Base-by-base conservation (phyloP, 768 basidiomycete genomes). In the Suillus brevipes region DNA sequence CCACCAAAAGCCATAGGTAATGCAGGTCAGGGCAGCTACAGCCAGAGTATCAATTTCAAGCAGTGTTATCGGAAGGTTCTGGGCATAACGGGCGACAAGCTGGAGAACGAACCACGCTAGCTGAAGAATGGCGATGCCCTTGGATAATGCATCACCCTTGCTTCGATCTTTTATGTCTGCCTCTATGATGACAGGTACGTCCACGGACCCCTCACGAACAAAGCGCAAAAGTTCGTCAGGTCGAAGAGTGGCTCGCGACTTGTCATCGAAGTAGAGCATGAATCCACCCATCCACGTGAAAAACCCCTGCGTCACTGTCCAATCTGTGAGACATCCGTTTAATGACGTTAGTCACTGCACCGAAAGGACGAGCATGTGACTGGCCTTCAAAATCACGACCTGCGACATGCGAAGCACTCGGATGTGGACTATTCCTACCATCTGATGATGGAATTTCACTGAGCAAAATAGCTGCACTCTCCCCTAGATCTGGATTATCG, bases 1-100 rank as follows among this genome's bases (percentile, higher is more conserved):
- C 79, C 77, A 81, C 80, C 81, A 81, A 1, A 78, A 61, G 1
- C 60, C 38, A 64, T 78, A 81, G 18, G 72, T 73, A n/a, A 72
- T 65, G 16, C 71, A 65, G 36, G 76, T 79, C 36, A 80, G 67
- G 1, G 70, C 52, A 1, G 73, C 74, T 53, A 77, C 78, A 0
- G 74, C 79, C 38, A 80, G 31, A 31, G 40, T 2, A 6, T 75
- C 67, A 16, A 81, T 64, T 66, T 82, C 78, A 20, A 81, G 70
- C 36, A 78, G 71, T 8, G 77, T 78, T 9, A 78, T 55, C 0
- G 75, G 70, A 20, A 81, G 69, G 20, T 62, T 42, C 20, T 73
- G 56, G 8, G 18, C 43, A 37, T 64, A 45, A 9, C 79, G 72
- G 0, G 71, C 70, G 10, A 77, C 67, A 57, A 72, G 72, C 50